A percentile compares a stretch with the other conserved stretches of the same genome.
Conservation (phyloP, 108 stramenopile genomes). For the Pseudonitzschia delicatissima region DNA sequence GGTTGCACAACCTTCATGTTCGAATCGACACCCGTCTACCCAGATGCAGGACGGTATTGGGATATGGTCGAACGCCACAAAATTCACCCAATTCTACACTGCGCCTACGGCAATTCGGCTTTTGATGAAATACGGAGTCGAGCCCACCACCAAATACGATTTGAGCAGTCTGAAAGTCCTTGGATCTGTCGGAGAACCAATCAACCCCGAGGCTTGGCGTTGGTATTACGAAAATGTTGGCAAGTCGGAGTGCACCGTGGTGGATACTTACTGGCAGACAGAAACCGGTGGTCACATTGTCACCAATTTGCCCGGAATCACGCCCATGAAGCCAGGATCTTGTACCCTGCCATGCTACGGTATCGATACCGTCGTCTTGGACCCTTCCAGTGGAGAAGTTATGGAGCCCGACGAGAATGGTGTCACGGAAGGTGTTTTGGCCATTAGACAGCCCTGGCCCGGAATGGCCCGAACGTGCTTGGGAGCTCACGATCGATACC, state of each 20-base stretch:
- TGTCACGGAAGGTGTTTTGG: constrained; percentile 85
- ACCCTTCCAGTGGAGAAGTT: constrained; percentile 67
- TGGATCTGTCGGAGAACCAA: constrained; percentile 98
- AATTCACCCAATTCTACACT: constrained; percentile 81
- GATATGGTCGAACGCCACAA: constrained; percentile 89
- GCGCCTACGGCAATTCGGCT: constrained; percentile 98
- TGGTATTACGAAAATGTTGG: constrained; percentile 97
- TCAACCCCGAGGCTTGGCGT: constrained; percentile 98
- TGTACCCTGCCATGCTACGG: constrained; percentile 95
- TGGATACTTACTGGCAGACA: constrained; percentile 99
- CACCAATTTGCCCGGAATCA: constrained; percentile 92
- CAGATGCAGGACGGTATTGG: constrained; percentile 92
- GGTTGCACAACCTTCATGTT: constrained; percentile 94
- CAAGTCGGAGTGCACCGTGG: constrained; percentile 80
- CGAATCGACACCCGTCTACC: constrained; percentile 93
- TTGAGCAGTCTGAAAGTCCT: constrained; percentile 79
- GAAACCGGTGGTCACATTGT: constrained; percentile 97
- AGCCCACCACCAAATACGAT: constrained; percentile 81
- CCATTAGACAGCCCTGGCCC: constrained; percentile 93
- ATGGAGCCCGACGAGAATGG: constrained; percentile 52
- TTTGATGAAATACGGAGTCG: constrained; percentile 92
- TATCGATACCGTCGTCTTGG: constrained; percentile 90
- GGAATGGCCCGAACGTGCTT: constrained; percentile 93
- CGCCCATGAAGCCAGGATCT: constrained; percentile 94
- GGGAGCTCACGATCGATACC: constrained; percentile 93